Evolutionary conservation across 306 rosid genomes (phyloP).

Genomic region (Canavalia ensiformis): DNA sequence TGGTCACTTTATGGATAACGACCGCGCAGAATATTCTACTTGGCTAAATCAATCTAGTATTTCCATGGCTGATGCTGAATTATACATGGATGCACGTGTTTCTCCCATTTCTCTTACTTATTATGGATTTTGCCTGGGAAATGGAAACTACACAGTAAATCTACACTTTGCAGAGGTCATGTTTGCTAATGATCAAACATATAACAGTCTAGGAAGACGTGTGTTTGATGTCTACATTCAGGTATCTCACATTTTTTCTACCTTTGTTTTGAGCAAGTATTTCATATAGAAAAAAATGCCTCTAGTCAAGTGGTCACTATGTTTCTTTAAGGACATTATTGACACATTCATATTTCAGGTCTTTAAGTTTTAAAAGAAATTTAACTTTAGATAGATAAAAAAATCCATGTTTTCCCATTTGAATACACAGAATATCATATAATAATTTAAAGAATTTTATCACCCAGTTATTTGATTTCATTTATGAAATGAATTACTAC

Average conservation of each 20-base stretch:
- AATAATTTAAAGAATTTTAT: not conserved
- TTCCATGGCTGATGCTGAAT: slow-evolving; percentile 45
- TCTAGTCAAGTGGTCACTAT: too few species aligned
- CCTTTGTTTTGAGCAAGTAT: not conserved
- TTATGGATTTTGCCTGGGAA: slow-evolving; percentile 63
- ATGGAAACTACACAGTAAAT: slow-evolving; percentile 62
- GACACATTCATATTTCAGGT: too few species aligned
- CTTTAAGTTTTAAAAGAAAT: too few species aligned
- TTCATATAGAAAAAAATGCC: not conserved
- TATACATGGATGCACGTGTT: slow-evolving; percentile 71
- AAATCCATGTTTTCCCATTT: not conserved
- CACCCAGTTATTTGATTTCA: not conserved
- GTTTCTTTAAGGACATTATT: too few species aligned
- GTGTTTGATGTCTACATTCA: slow-evolving; percentile 69
- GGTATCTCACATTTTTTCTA: slow-evolving; percentile 41
- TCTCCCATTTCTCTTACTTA: slow-evolving; percentile 72
- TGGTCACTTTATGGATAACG: slow-evolving; percentile 62
- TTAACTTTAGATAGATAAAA: not conserved
- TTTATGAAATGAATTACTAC: not conserved
- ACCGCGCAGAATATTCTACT: slow-evolving; percentile 5
- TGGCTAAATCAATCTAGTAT: slow-evolving; percentile 48
- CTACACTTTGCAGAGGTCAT: slow-evolving; percentile 67
- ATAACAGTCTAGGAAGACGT: slow-evolving; percentile 62
- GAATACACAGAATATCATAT: not conserved
- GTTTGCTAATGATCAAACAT: slow-evolving; percentile 43